These are phyloP conservation scores for Hanseniaspora uvarum DNA, from an alignment of 1,139 yeast genomes.

Conservation along the genomic window DNA sequence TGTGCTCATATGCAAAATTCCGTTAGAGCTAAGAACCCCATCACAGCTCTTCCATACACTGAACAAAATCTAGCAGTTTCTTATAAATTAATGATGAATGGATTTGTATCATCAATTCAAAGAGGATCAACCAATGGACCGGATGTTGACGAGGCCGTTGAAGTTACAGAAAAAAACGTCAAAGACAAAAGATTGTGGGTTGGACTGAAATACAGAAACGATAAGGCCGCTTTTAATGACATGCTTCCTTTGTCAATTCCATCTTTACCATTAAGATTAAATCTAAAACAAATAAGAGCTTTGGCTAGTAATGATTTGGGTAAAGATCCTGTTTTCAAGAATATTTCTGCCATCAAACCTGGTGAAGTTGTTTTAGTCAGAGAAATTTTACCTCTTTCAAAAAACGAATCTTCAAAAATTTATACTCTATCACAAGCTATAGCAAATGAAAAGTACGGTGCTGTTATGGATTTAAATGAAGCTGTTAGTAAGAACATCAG, in stretches of 20 bases:
- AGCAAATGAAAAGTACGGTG: slow-evolving; percentile 30
- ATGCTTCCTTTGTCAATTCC: slow-evolving; percentile 77
- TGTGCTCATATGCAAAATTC: slow-evolving; percentile 89
- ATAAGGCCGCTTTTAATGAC: slow-evolving; percentile 62
- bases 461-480: slow-evolving; percentile 35
- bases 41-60: slow-evolving; percentile 77
- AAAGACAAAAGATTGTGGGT: slow-evolving; percentile 84
- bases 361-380: slow-evolving; percentile 77
- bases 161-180: slow-evolving; percentile 80
- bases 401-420: slow-evolving; percentile 41
- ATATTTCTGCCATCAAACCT: slow-evolving; percentile 72
- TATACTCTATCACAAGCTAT: slow-evolving; percentile 7
- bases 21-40: slow-evolving; percentile 58
- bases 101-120: slow-evolving; percentile 74
- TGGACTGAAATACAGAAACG: slow-evolving; percentile 77
- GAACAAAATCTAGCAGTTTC: slow-evolving; percentile 76
- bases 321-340: slow-evolving; percentile 63
- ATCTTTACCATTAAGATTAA: slow-evolving; percentile 59
- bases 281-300: slow-evolving; percentile 53
- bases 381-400: slow-evolving; percentile 69
- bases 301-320: slow-evolving; percentile 38
- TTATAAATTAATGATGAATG: slow-evolving; percentile 77
- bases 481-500: slow-evolving; percentile 14
- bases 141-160: slow-evolving; percentile 52
- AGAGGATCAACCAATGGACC: slow-evolving; percentile 90